A percentile compares a stretch with the other conserved stretches of the same genome.
Conservation (phyloP, 1,284 basidiomycete genomes). For the Trichosporon asahii region DNA sequence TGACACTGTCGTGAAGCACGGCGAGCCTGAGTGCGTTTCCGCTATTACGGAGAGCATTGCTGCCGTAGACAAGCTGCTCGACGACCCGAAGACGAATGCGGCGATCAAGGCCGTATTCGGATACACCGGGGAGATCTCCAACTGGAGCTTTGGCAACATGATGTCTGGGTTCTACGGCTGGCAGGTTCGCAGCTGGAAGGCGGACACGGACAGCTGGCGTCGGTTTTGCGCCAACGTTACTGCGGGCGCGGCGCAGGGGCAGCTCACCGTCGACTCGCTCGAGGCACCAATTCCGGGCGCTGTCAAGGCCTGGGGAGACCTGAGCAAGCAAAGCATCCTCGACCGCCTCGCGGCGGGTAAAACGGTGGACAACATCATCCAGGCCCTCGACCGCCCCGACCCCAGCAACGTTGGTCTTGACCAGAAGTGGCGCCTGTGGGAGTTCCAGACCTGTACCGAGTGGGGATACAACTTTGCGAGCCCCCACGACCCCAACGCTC, state of each 20-base stretch:
- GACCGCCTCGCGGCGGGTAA: background rate
- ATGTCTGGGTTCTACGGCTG: background rate
- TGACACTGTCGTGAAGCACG: constrained; percentile 75
- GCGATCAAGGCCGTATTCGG: background rate
- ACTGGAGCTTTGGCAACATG: background rate
- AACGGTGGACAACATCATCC: background rate
- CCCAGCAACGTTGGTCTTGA: background rate
- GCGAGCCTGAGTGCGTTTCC: constrained; percentile 64
- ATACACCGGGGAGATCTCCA: background rate
- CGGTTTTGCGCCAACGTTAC: background rate
- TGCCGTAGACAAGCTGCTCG: background rate
- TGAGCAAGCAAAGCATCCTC: background rate
- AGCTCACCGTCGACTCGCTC: background rate
- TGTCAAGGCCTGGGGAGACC: background rate
- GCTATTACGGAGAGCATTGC: background rate
- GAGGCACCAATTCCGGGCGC: background rate
- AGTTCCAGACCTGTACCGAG: constrained; percentile 62
- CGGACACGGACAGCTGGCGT: background rate
- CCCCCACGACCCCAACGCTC: constrained; percentile 28
- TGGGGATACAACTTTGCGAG: constrained; percentile 76
- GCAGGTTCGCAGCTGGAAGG: background rate
- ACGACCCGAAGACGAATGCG: background rate
- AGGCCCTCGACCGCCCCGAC: background rate
- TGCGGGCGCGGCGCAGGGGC: background rate
- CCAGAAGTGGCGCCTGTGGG: background rate